Base-by-base conservation (phyloP, 2,329 filamentous ascomycete genomes). In the Emydomyces testavorans region DNA sequence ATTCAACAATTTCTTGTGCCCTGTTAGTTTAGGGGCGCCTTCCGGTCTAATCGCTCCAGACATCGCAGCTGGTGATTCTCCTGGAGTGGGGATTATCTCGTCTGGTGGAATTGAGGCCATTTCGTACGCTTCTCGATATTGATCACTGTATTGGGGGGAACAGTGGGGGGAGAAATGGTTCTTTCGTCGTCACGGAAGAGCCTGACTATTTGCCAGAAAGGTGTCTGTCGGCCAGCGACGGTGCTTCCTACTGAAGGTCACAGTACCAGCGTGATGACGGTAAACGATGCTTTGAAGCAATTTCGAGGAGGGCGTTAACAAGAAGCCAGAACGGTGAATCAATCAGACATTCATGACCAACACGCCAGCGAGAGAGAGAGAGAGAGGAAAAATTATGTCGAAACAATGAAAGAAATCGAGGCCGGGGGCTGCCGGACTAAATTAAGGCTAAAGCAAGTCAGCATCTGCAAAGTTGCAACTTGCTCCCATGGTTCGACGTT, bases 1-100 rank as follows among this genome's bases (percentile, higher is more conserved):
- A 53, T 80, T 79, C 15, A 93, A 70, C 28, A 94, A 66, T 50
- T 81, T 78, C 57, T 81, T 78, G 39, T 83, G 78, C 46, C 79
- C 76, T 62, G 81, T 87, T 49, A 77, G 71, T 65, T 82, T 86
- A 21, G 70, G 71, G 2, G 65, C 66, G n/a, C 16, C 23, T 20
- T 41, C 42, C 11, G 24, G 4, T 20, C 31, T 49, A 31, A 40
- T 32, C 29, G 65, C 59, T 3, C 60, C 65, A 26, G 65, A 62
- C 41, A 57, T 52, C 35, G 65, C 61, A 48, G 59, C 68, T 16
- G 53, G 56, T 4, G 66, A 62, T 11, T 65, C 63, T 37, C 57
- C 63, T 15, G 67, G 59, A 32, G 62, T 61, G 36, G 60, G 56
- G 20, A 57, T 45, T 41, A 62, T 57, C 49, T 59, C 60, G 36